Base-by-base conservation (phyloP, 2,329 filamentous ascomycete species). In the Magnaporthiopsis incrustans region DNA sequence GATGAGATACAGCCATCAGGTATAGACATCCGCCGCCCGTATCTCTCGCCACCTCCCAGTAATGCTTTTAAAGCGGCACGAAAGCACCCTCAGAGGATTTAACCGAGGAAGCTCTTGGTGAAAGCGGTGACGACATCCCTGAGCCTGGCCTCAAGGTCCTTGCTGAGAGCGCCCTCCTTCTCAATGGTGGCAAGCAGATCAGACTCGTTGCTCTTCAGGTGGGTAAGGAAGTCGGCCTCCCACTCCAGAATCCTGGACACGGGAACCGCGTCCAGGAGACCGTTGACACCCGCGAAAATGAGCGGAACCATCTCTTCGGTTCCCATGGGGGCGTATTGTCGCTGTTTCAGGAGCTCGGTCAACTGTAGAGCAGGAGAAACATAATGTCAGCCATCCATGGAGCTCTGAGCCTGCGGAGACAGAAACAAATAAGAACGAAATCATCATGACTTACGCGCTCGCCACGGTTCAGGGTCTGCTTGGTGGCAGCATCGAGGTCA, bases 251-350 rank as follows among this genome's bases (percentile, higher is more conserved):
- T 90, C 89, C 94, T 96, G 87, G 70, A 77, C 76, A 98, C 95
- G 69, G 95, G 95, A 70, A 99, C 85, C 73, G 69, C 77, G 84
- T 99, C 95, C 71, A 99, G 89, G 82, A 86, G 83, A 85, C 95
- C 95, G 83, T 98, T 98, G 83, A 99, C 92, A 96, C 95, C 95
- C 71, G 95, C 94, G 82, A 87, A 99, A 86, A 99, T 98, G 72
- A 99, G 89, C 72, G 95, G 95, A 84, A 99, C 95, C 94, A 98
- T 98, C 85, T 99, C 94, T 85, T 96, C 95, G 77, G 98, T 94
- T 72, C 92, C 33, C 93, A 97, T 97, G 74, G 95, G 95, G 60
- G 86, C 89, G 87, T 98, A 99, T 84, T 99, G 95, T 88, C 97
- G 97, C 87, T 99, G 95, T 90, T 98, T 98, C 76, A 97, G 90